Base-by-base conservation (phyloP, 2,329 filamentous ascomycete genomes). In the Fusarium graminum region DNA sequence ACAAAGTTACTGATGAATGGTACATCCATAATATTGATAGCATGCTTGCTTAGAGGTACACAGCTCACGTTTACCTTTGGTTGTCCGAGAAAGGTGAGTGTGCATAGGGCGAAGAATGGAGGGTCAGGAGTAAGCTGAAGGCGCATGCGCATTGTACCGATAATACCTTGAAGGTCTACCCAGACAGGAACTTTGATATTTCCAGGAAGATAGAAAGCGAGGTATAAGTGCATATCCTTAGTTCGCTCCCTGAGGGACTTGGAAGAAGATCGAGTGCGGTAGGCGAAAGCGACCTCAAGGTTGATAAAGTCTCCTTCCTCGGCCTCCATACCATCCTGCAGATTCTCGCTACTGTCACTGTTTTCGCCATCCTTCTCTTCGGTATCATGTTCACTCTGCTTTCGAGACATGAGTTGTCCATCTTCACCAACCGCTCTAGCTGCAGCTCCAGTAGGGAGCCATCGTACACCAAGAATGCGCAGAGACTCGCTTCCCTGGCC, bases 301-400 rank as follows among this genome's bases (percentile, higher is more conserved):
- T 93, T 93, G 74, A 93, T 84, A 70, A 93, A 93, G 65, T 92
- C 90, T 12, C 90, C 90, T 73, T 92, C 89, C 75, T 92, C 90
- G 3, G 89, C 90, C 69, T 91, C 88, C 88, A 92, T 90, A 2
- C 88, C 89, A 68, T 88, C 83, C 4, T 76, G 76, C 19, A 79
- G 67, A 0, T 74, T 70, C 67, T 63, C 43, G 17, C 45, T 49
- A 65, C 81, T 79, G 19, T 80, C 77, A 26, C 80, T 72, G 26
- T 79, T 75, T 38, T 76, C 75, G 40, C 77, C 74, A 41, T 75
- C 79, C 7, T 80, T 71, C 3, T 76, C 72, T 13, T 78, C 70
- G 5, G 74, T 75, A 2, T 78, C 72, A 4, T 70, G 64, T 16
- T 79, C 72, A 12, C 47, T 80, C 10, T 75, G 67, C n/a, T 76